Percentiles rank a stretch among this genome's conserved stretches.
Evolutionary conservation across 225 moss, liverwort and hornwort genomes (phyloP).

Genomic region (Takakia lepidozioides): DNA sequence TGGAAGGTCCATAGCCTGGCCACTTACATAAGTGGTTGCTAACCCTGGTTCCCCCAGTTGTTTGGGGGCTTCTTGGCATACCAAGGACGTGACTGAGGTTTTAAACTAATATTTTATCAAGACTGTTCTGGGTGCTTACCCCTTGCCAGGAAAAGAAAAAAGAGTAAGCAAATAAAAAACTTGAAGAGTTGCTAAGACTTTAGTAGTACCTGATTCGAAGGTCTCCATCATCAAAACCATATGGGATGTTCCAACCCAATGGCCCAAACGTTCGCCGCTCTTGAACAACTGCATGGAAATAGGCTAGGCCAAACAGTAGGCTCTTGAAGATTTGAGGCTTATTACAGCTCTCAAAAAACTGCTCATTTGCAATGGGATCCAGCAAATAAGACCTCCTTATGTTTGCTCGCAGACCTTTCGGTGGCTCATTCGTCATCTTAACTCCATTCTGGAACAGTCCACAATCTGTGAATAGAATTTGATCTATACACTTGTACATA

Average conservation of each 20-base stretch:
- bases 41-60: too few species aligned
- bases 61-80: too few species aligned
- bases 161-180: too few species aligned
- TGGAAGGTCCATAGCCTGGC: too few species aligned
- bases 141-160: too few species aligned
- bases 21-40: too few species aligned
- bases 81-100: too few species aligned
- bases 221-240: constrained; percentile 96
- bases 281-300: constrained; percentile 88
- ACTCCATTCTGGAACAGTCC: constrained; percentile 67
- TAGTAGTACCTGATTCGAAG: constrained; percentile 81
- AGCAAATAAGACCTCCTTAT: constrained; percentile 66
- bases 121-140: too few species aligned
- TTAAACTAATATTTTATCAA: too few species aligned
- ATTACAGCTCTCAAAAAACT: constrained; percentile 83
- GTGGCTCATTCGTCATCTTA: constrained; percentile 96
- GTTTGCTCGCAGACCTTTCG: constrained; percentile 83
- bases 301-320: constrained; percentile 72
- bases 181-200: too few species aligned
- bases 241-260: constrained; percentile 92
- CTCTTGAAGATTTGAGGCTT: constrained; percentile 65
- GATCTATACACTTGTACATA: background rate
- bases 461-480: background rate
- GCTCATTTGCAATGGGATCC: constrained; percentile 77
- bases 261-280: constrained; percentile 90